Conservation (phyloP, 108 stramenopile species). For the Bacterosira constricta region DNA sequence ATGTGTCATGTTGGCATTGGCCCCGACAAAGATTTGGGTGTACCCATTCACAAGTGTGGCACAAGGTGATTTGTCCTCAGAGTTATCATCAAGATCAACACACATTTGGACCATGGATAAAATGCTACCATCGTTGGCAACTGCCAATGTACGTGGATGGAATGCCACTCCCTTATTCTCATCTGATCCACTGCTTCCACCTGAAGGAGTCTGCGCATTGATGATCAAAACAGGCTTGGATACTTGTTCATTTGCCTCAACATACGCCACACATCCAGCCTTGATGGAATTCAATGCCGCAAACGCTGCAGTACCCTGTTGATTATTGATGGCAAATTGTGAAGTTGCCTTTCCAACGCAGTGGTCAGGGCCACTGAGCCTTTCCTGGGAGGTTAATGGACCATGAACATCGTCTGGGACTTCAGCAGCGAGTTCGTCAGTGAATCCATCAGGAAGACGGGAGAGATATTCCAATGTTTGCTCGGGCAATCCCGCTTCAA, state of each 20-base stretch:
- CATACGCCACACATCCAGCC: slow-evolving; percentile 77
- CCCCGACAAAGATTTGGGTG: slow-evolving; percentile 82
- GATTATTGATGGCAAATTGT: slow-evolving; percentile 89
- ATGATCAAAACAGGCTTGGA: slow-evolving; percentile 71
- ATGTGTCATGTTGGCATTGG: slow-evolving; percentile 80
- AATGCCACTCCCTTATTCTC: slow-evolving; percentile 64
- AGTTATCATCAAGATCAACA: slow-evolving; percentile 70
- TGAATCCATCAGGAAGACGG: slow-evolving; percentile 88
- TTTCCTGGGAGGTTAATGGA: slow-evolving; percentile 60
- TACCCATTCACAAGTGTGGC: slow-evolving; percentile 87
- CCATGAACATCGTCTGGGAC: slow-evolving; percentile 57
- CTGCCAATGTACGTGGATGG: slow-evolving; percentile 78
- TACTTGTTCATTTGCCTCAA: slow-evolving; percentile 32
- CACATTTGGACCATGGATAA: slow-evolving; percentile 74
- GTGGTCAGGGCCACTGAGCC: slow-evolving; percentile 83
- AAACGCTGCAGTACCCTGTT: slow-evolving; percentile 91
- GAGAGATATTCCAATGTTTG: slow-evolving; percentile 45
- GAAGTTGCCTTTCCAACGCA: slow-evolving; percentile 74
- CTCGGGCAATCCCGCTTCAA: slow-evolving; percentile 45
- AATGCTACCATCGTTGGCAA: slow-evolving; percentile 60
- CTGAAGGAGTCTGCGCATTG: slow-evolving; percentile 76
- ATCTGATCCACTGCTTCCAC: slow-evolving; percentile 33
- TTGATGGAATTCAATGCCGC: slow-evolving; percentile 84
- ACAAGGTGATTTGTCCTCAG: slow-evolving; percentile 7
- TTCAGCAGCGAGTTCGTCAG: slow-evolving; percentile 80